A percentile compares a stretch with the other conserved stretches of the same genome.
These are phyloP conservation scores for Drechslerella dactyloides DNA, from an alignment of 2,329 filamentous ascomycete genomes.

Conservation along the genomic window DNA sequence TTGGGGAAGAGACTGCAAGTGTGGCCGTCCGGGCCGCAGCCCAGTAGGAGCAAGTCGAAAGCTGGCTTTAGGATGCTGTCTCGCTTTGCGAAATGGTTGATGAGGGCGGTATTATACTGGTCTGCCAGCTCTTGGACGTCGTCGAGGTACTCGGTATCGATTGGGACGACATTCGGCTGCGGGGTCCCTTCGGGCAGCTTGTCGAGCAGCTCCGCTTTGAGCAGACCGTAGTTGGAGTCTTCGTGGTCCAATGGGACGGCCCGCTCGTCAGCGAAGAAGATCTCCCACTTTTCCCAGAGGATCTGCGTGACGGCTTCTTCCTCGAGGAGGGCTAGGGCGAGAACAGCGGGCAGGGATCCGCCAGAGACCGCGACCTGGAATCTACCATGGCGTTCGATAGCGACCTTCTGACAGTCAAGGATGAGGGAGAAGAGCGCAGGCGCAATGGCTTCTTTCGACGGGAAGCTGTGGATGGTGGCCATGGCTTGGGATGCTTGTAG, in stretches of 20 bases:
- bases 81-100: slow-evolving; percentile 83
- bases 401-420: slow-evolving; percentile 78
- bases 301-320: slow-evolving; percentile 60
- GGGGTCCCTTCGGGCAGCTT: slow-evolving; percentile 73
- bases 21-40: slow-evolving; percentile 94
- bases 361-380: slow-evolving; percentile 95
- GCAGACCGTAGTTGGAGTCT: slow-evolving; percentile 90
- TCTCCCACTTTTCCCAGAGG: slow-evolving; percentile 87
- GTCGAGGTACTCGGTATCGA: slow-evolving; percentile 62
- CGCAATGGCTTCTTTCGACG: slow-evolving; percentile 72
- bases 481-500: slow-evolving; percentile 59
- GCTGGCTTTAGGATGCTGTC: slow-evolving; percentile 94
- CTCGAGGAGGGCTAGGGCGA: slow-evolving; percentile 80
- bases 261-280: slow-evolving; percentile 98
- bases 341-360: slow-evolving; percentile 85
- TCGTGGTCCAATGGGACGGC: slow-evolving; percentile 88
- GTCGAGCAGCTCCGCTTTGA: slow-evolving; percentile 86
- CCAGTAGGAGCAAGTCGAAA: slow-evolving; percentile 91
- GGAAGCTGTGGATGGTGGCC: slow-evolving; percentile 75
- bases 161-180: slow-evolving; percentile 62
- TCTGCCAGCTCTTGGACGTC: slow-evolving; percentile 93
- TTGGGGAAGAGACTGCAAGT: slow-evolving; percentile 96
- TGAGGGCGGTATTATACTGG: slow-evolving; percentile 86
- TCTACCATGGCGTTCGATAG: slow-evolving; percentile 76
- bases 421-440: slow-evolving; percentile 80